Conservation (phyloP, 495 filamentous ascomycete genomes). For the Symbiotaphrina buchneri region DNA sequence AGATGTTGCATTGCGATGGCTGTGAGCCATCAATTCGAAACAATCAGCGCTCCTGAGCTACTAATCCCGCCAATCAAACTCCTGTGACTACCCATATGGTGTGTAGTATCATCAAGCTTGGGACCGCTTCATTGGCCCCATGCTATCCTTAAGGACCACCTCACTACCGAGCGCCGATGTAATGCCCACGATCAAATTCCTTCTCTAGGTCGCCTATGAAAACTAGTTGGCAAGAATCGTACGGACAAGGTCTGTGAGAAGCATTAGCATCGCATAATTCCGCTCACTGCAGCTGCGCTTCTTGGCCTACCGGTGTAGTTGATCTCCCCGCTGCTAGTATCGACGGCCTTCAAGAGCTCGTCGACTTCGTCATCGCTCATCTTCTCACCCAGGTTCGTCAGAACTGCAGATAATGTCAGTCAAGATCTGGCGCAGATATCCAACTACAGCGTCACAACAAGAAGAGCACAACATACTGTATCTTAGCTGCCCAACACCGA, state of each 20-base stretch:
- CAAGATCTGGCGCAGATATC: neutral
- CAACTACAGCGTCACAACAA: neutral
- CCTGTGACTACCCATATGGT: no score
- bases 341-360: conserved; percentile 90
- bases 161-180: no score
- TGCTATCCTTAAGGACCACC: no score
- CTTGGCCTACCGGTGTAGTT: conserved; percentile 84
- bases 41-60: no score
- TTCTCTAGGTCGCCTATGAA: no score
- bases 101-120: no score
- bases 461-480: conserved; percentile 34
- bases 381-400: conserved; percentile 95
- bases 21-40: no score
- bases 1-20: no score
- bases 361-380: conserved; percentile 98
- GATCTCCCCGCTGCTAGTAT: conserved; percentile 82
- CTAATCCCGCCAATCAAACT: no score
- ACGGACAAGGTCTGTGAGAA: conserved; percentile 54
- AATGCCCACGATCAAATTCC: no score
- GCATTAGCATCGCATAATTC: neutral
- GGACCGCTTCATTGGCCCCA: no score
- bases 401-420: conserved; percentile 24
- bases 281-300: no score
- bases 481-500: conserved; percentile 86
- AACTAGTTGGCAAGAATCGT: conserved; percentile 92